Percentiles rank a stretch among this genome's conserved stretches.
Evolutionary conservation across 2,329 filamentous ascomycete genomes (phyloP).

Genomic region (Bipolaris sorokiniana): DNA sequence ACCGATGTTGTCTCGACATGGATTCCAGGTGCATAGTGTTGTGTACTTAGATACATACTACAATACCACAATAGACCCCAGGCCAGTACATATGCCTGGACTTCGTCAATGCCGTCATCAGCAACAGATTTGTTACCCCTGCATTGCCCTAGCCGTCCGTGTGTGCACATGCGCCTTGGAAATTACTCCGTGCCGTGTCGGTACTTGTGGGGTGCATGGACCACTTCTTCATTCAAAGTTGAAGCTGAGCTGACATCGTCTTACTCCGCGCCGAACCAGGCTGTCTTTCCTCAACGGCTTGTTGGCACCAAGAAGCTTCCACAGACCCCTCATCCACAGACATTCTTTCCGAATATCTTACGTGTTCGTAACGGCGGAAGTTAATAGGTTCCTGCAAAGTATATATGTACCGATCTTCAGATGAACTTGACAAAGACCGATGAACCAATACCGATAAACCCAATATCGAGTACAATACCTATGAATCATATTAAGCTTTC

Average conservation of each 20-base stretch:
- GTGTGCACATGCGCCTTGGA: background rate
- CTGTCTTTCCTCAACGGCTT: background rate
- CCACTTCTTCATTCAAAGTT: background rate
- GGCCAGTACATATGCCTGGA: background rate
- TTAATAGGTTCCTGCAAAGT: too few relatives aligned
- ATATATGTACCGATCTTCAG: too few relatives aligned
- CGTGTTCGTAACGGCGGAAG: background rate
- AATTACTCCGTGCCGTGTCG: background rate
- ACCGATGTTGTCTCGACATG: background rate
- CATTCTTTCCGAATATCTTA: background rate
- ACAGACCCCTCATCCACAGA: background rate
- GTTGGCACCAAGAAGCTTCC: background rate
- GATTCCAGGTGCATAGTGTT: background rate
- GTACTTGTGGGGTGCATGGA: background rate
- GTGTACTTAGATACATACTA: too few relatives aligned
- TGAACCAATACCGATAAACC: too few relatives aligned
- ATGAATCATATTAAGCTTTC: too few relatives aligned
- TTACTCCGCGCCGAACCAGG: background rate
- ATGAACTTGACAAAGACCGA: too few relatives aligned
- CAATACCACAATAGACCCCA: too few relatives aligned
- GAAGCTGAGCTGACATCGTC: background rate
- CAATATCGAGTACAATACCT: too few relatives aligned
- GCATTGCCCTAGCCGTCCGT: background rate
- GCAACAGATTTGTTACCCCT: background rate
- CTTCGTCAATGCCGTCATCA: background rate